Evolutionary conservation across 257 asterid genomes (phyloP), one percentile per base, ranked within the genome.

Genomic region (Striga asiatica): DNA sequence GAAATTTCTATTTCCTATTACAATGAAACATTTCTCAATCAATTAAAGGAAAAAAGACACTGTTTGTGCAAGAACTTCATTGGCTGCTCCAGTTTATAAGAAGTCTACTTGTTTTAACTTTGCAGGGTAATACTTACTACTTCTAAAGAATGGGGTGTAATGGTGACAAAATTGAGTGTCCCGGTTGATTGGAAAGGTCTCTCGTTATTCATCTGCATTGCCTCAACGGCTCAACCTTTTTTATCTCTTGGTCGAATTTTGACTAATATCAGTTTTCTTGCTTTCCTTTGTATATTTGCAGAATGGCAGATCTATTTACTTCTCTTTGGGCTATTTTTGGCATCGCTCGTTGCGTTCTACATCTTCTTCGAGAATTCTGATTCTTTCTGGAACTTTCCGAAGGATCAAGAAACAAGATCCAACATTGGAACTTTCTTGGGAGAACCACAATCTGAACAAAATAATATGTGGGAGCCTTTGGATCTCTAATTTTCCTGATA

Each of bases 151-250:
- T 92, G 97, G 99, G 99, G 97, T 68, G 75, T 62, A 50, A 70
- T 81, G 87, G 83, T 71, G 61, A 81, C 95, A 12, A 88, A 88
- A 67, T 80, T 88, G 19, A 71, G 71, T 8, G 99, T 92, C 62
- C 91, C 99, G 14, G 88, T 73, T 10, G 99, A 92, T 64, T 92
- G 99, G 99, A 92, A 92, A 88, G 99, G 99, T 92, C 57, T 21
- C 11, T n/a, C n/a, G n/a, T n/a, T n/a, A n/a, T n/a, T n/a, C n/a
- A n/a, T n/a, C n/a, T n/a, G n/a, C n/a, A n/a, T n/a, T n/a, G n/a
- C n/a, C n/a, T n/a, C n/a, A n/a, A n/a, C n/a, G n/a, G n/a, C n/a
- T n/a, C n/a, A n/a, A n/a, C n/a, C 68, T 57, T 68, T 25, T 43
- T 4, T 43, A 1, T 39, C 8, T 39, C 8, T 39, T 2, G 13